Evolutionary conservation across 129 eudicot genomes (phyloP).

Genomic region (Saposhnikovia divaricata): DNA sequence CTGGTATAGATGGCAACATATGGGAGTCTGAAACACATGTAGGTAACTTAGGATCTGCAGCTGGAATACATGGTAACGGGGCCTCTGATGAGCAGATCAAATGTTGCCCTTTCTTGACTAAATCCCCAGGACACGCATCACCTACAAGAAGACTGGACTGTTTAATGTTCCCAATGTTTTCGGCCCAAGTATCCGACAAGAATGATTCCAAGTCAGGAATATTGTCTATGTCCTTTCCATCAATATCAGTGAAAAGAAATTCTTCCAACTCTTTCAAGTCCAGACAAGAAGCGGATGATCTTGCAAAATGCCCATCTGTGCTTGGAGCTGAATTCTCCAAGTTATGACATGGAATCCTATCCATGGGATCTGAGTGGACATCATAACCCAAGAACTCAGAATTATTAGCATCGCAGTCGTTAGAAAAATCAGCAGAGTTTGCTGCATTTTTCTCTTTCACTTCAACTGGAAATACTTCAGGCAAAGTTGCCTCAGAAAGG

Average conservation of each 20-base stretch:
- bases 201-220: constrained; percentile 42
- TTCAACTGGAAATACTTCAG: constrained; percentile 7
- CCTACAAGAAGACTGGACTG: constrained; percentile 8
- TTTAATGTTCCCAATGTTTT: constrained; percentile 12
- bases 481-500: constrained; percentile 16
- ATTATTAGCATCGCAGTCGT: constrained; percentile 4
- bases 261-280: constrained; percentile 51
- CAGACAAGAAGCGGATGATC: constrained; percentile 34
- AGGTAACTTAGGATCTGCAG: neutral
- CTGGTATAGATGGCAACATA: constrained; percentile 13
- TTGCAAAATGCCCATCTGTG: constrained; percentile 34
- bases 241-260: constrained; percentile 34
- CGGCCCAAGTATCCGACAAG: constrained; percentile 34
- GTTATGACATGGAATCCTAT: constrained; percentile 21
- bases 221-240: constrained; percentile 31
- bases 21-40: constrained; percentile 17
- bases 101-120: constrained; percentile 10
- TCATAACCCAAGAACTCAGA: neutral
- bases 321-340: constrained; percentile 17
- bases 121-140: constrained; percentile 6
- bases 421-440: neutral
- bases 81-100: constrained; percentile 8
- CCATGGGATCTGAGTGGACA: constrained; percentile 6
- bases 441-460: constrained; percentile 2
- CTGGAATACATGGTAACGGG: neutral